Conservation (phyloP, 1,284 basidiomycete genomes). For the Pholiota adiposa region DNA sequence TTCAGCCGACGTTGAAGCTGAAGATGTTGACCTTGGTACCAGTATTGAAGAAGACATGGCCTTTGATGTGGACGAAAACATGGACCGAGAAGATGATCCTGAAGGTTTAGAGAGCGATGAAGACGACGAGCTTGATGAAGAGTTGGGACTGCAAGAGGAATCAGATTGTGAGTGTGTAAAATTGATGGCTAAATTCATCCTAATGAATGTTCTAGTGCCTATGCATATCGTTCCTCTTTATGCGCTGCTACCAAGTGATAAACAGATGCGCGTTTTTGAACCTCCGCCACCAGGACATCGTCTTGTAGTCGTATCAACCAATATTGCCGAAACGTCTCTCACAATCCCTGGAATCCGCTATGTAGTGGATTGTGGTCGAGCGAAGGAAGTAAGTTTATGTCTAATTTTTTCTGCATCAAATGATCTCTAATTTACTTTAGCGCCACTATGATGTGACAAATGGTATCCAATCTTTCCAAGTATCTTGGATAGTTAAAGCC, state of each 20-base stretch:
- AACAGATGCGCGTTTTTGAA: conserved; percentile 96
- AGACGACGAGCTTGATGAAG: conserved; percentile 56
- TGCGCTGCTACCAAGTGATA: conserved; percentile 94
- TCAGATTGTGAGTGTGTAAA: conserved; percentile 54
- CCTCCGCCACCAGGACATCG: conserved; percentile 85
- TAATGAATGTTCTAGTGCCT: conserved; percentile 50
- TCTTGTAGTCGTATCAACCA: conserved; percentile 96
- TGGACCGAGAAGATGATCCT: conserved; percentile 52
- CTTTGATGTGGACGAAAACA: conserved; percentile 60
- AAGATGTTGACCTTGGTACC: conserved; percentile 80
- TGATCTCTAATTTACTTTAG: conserved; percentile 44
- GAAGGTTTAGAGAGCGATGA: conserved; percentile 56
- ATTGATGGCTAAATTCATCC: conserved; percentile 2
- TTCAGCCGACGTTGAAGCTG: conserved; percentile 69
- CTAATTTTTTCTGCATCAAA: conserved; percentile 31
- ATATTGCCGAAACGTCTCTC: conserved; percentile 98
- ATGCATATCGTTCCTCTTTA: conserved; percentile 93
- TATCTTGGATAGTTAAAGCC: conserved; percentile 95
- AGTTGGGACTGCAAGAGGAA: conserved; percentile 63
- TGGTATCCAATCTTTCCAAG: conserved; percentile 95
- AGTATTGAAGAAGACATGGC: conserved; percentile 54
- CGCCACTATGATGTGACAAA: conserved; percentile 96
- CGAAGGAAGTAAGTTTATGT: conserved; percentile 78
- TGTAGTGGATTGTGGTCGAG: conserved; percentile 95
- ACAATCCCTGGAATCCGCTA: conserved; percentile 98